Base-by-base conservation (phyloP, 2,329 filamentous ascomycete species). In the Aspergillus thermomutatus region DNA sequence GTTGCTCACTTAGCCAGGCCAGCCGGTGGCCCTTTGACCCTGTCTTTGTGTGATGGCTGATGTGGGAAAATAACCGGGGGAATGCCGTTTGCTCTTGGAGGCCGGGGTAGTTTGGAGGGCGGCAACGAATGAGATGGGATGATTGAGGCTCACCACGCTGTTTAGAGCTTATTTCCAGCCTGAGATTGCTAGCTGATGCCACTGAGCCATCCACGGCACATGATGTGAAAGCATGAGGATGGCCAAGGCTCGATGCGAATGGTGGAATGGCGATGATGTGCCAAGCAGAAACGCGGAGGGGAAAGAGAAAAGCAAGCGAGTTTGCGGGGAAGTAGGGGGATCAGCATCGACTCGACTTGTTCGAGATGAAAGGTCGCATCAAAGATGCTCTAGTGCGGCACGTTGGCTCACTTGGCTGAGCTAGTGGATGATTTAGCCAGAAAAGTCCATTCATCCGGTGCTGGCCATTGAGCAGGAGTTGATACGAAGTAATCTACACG, bases 321-420 rank as follows among this genome's bases (percentile, higher is more conserved):
- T 50, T 51, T 52, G 53, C 53, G 49, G 56, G 56, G 56, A 55
- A 52, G 47, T 48, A 27, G 56, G 17, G 40, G 45, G 31, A 37
- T 37, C 31, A 37, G 31, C 31, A 17, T 55, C 28, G 7, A 28
- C 49, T 49, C 25, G 17, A 17, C 31, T 37, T 37, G 31, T 7
- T 37, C 5, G 4, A 7, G 31, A 7, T 6, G 14, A 37, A 37
- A 37, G 31, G 31, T 37, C 17, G 31, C 31, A 17, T 37, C 31
- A 17, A 17, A 37, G 14, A 14, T 17, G 14, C 31, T 37, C 17
- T 37, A 37, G 31, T 37, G 31, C 14, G 5, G 31, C 31, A 37
- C 2, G 31, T 17, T 14, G 31, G 31, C 31, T 37, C 31, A 17
- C 31, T 37, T 37, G 31, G 31, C 31, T 37, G 17, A 7, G 14